Evolutionary conservation across 805 yeast genomes (phyloP).

Genomic region (Komagataella pseudopastoris): DNA sequence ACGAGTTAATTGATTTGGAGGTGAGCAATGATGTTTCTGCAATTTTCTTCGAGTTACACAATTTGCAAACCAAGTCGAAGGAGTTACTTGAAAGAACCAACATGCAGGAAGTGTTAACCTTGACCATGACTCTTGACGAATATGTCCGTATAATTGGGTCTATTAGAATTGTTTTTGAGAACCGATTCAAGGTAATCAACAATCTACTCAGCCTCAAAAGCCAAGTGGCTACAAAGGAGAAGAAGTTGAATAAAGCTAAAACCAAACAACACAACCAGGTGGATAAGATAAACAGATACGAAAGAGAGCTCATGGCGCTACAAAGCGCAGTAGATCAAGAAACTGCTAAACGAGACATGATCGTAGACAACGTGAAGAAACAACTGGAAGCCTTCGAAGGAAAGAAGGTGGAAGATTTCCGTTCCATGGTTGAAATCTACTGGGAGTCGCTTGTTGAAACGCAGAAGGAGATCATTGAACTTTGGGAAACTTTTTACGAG

Average conservation of each 20-base stretch:
- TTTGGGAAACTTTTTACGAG: conserved; percentile 84
- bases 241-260: conserved; percentile 27
- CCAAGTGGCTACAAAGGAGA: conserved; percentile 29
- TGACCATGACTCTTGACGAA: conserved; percentile 82
- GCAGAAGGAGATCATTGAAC: conserved; percentile 81
- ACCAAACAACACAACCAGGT: conserved; percentile 33
- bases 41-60: conserved; percentile 58
- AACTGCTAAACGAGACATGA: conserved; percentile 45
- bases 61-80: conserved; percentile 54
- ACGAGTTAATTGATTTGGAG: conserved; percentile 60
- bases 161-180: conserved; percentile 57
- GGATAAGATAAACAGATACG: conserved; percentile 47
- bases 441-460: conserved; percentile 84
- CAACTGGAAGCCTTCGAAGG: conserved; percentile 62
- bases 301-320: conserved; percentile 43
- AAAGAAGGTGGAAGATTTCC: conserved; percentile 70
- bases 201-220: conserved; percentile 30
- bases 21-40: conserved; percentile 52
- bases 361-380: conserved; percentile 49
- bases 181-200: conserved; percentile 46
- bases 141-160: conserved; percentile 70
- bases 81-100: conserved; percentile 69
- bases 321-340: conserved; percentile 39
- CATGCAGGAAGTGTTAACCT: conserved; percentile 72
- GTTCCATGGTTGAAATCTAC: conserved; percentile 80